Conservation (phyloP, 2,329 filamentous ascomycete genomes). For the Xenoacremonium recifei region DNA sequence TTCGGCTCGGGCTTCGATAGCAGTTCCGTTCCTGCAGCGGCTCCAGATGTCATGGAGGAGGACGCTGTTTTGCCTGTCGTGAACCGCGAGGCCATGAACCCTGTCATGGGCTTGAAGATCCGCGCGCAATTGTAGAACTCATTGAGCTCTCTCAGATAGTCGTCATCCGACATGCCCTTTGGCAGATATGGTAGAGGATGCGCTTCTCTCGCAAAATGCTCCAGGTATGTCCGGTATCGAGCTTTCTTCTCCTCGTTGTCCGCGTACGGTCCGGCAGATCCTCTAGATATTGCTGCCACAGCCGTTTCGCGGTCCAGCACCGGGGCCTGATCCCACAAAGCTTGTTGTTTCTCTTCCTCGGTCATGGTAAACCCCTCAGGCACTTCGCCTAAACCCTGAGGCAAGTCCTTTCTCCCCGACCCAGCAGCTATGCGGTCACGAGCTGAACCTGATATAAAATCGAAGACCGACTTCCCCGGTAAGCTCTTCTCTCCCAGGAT, state of each 20-base stretch:
- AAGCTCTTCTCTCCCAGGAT: conserved; percentile 75
- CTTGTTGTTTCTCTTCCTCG: conserved; percentile 60
- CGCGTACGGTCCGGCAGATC: conserved; percentile 70
- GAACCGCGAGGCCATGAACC: conserved; percentile 90
- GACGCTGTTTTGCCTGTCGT: conserved; percentile 63
- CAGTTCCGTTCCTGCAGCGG: conserved; percentile 17
- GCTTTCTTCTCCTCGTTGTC: conserved; percentile 76
- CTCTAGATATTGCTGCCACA: conserved; percentile 65
- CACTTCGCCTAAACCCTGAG: conserved; percentile 72
- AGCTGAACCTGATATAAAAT: conserved; percentile 78
- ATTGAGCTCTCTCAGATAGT: conserved; percentile 75
- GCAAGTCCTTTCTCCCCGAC: conserved; percentile 75
- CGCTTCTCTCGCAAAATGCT: conserved; percentile 58
- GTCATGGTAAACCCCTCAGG: conserved; percentile 63
- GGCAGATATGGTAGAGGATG: conserved; percentile 51
- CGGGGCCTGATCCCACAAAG: conserved; percentile 59
- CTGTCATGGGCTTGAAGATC: conserved; percentile 89
- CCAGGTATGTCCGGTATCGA: conserved; percentile 81
- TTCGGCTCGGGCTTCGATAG: conserved; percentile 34
- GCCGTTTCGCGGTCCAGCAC: conserved; percentile 66
- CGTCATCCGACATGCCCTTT: conserved; percentile 54
- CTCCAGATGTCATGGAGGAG: conserved; percentile 19
- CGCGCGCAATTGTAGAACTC: conserved; percentile 67
- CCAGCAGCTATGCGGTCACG: conserved; percentile 73
- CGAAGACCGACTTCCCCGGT: conserved; percentile 92